These are phyloP conservation scores for Mycena rosella DNA, from an alignment of 768 basidiomycete genomes.

Conservation along the genomic window DNA sequence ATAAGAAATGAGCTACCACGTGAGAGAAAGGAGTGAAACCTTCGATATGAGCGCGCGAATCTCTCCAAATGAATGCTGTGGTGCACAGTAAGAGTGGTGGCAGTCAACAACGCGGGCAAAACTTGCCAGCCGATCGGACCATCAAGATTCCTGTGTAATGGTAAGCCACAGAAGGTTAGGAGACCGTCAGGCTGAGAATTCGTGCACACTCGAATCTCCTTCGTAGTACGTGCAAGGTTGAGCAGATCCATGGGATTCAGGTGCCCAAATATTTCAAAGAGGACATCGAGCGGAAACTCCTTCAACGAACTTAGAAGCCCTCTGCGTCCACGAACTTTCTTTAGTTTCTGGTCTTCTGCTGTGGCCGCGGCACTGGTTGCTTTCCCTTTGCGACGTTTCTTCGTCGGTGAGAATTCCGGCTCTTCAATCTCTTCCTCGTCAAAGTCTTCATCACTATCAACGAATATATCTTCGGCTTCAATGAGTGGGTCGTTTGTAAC, in stretches of 20 bases:
- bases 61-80: conserved; percentile 53
- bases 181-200: no score
- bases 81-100: not conserved
- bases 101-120: not conserved
- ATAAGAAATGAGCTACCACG: not conserved
- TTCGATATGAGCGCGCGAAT: conserved; percentile 46
- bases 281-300: conserved; percentile 47
- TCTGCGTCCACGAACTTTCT: conserved; percentile 27
- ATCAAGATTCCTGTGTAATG: conserved; percentile 48
- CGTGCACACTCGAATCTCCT: conserved; percentile 47
- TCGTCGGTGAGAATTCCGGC: conserved; percentile 10
- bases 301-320: conserved; percentile 27
- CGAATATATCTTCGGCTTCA: not conserved
- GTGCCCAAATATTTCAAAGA: conserved; percentile 58
- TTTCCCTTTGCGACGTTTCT: conserved; percentile 32
- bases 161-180: not conserved
- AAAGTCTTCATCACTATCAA: conserved; percentile 11
- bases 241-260: conserved; percentile 61
- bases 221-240: conserved; percentile 58
- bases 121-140: conserved; percentile 39
- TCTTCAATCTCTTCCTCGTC: conserved; percentile 8
- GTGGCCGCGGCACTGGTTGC: not conserved
- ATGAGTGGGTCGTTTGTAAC: not conserved
- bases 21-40: conserved; percentile 3
- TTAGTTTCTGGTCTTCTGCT: conserved; percentile 16